phyloP scores from a whole-genome alignment of 495 filamentous ascomycete genomes.

The Penicillium antarcticum region DNA sequence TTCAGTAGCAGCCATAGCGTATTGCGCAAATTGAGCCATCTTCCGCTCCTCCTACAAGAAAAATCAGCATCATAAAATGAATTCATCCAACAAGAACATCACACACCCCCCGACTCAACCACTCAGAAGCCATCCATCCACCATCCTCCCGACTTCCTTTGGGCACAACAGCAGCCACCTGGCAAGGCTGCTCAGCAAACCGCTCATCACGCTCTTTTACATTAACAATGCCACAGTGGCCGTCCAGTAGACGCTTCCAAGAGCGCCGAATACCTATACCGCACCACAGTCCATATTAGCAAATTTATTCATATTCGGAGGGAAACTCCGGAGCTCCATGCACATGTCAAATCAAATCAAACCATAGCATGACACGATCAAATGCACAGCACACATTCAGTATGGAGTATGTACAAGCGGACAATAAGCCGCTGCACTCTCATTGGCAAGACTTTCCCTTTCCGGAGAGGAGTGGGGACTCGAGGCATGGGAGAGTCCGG shows the following conservation, averaged over 20 bases:
- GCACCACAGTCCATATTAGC: not conserved
- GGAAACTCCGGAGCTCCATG: too few relatives aligned
- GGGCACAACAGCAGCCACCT: slow-evolving; percentile 81
- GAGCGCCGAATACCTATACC: slow-evolving; percentile 62
- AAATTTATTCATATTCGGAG: too few relatives aligned
- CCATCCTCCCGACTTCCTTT: slow-evolving; percentile 53
- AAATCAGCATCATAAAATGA: slow-evolving; percentile 3
- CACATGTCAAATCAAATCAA: too few relatives aligned
- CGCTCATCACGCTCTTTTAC: slow-evolving; percentile 53
- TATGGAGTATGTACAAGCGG: not conserved
- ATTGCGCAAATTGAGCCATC: slow-evolving; percentile 91
- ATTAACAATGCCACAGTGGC: slow-evolving; percentile 76
- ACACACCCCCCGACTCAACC: slow-evolving; percentile 59
- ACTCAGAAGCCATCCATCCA: slow-evolving; percentile 72
- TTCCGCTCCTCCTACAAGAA: slow-evolving; percentile 62
- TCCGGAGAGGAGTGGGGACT: slow-evolving; percentile 21
- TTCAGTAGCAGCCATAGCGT: slow-evolving; percentile 80
- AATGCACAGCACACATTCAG: not conserved
- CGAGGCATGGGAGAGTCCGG: slow-evolving; percentile 9
- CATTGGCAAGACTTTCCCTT: slow-evolving; percentile 30
- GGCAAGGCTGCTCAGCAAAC: slow-evolving; percentile 72
- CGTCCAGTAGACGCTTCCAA: slow-evolving; percentile 77
- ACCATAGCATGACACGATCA: not conserved
- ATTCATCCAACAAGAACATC: not conserved
- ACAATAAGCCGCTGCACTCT: not conserved